These are phyloP conservation scores for Apiotrichum brassicae DNA, from an alignment of 1,284 basidiomycete species.

Conservation along the genomic window DNA sequence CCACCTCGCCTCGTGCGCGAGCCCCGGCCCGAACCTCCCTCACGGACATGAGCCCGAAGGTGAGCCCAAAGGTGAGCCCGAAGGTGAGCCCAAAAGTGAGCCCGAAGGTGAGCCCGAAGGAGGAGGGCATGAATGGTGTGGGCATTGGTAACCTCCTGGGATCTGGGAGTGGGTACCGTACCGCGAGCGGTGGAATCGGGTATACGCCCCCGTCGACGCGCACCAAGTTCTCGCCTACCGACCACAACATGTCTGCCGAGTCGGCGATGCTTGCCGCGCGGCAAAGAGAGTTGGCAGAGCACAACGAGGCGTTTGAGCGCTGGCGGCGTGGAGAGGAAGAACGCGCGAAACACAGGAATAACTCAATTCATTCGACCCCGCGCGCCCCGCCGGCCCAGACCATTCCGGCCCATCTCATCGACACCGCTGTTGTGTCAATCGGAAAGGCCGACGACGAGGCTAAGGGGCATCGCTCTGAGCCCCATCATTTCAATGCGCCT, in stretches of 20 bases:
- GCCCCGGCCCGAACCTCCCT: background rate
- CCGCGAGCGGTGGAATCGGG: conserved; percentile 14
- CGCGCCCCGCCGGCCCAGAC: background rate
- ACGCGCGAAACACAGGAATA: background rate
- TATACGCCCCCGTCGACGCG: conserved; percentile 12
- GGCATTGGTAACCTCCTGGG: conserved; percentile 6
- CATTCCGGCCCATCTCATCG: background rate
- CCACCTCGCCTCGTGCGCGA: background rate
- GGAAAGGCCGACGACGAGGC: background rate
- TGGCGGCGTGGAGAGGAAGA: conserved; percentile 21
- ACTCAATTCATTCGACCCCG: too few species aligned
- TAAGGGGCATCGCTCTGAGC: background rate
- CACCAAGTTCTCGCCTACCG: background rate
- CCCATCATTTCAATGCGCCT: background rate
- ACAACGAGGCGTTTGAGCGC: conserved; percentile 27
- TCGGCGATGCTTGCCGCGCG: conserved; percentile 22
- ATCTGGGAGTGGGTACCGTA: conserved; percentile 8
- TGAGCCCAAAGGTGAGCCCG: too few species aligned
- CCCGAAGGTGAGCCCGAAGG: too few species aligned
- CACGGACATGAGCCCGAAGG: too few species aligned
- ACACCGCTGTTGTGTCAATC: background rate
- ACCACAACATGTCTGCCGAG: conserved; percentile 22
- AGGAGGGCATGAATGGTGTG: conserved; percentile 10
- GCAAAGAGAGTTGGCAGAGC: conserved; percentile 20
- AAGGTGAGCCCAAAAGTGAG: too few species aligned